A percentile compares a stretch with the other conserved stretches of the same genome.
These are phyloP conservation scores for Henckelia pumila DNA, from an alignment of 257 asterid species.

Conservation along the genomic window DNA sequence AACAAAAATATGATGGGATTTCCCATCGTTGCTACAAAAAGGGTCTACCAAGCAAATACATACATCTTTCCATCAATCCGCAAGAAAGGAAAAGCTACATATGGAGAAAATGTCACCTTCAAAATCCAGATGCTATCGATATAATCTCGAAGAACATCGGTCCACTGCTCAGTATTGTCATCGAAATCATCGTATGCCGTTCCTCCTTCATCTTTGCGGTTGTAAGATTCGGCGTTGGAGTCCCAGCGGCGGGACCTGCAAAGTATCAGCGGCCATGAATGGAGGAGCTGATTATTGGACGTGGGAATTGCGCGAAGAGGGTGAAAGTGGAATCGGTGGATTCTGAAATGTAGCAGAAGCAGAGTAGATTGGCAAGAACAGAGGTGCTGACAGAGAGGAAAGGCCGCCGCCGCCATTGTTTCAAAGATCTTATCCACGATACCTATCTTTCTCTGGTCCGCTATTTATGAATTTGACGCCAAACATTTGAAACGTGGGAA, in stretches of 20 bases:
- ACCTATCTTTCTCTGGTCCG: too few relatives aligned
- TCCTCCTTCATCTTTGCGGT: conserved; percentile 17
- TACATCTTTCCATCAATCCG: neutral
- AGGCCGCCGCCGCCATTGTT: conserved; percentile 28
- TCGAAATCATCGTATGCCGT: conserved; percentile 33
- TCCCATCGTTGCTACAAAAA: too few relatives aligned
- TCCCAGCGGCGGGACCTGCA: conserved; percentile 55
- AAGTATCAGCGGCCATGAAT: conserved; percentile 26
- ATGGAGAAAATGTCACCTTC: conserved; percentile 41
- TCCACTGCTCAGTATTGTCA: conserved; percentile 42
- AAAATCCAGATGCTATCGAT: conserved; percentile 81
- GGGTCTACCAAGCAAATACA: too few relatives aligned
- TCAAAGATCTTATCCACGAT: conserved; percentile 25
- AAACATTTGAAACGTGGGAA: too few relatives aligned
- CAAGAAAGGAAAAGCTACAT: neutral
- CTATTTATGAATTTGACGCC: too few relatives aligned
- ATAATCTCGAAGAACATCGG: conserved; percentile 52
- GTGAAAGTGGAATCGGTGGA: conserved; percentile 10
- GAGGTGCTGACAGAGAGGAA: conserved; percentile 23
- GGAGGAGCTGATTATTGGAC: conserved; percentile 25
- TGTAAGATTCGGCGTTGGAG: conserved; percentile 58
- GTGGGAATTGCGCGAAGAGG: conserved; percentile 21
- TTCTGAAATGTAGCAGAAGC: conserved; percentile 20
- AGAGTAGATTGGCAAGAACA: neutral
- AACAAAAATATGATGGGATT: conserved; percentile 2